phyloP scores from a whole-genome alignment of 2,329 filamentous ascomycete genomes.

The Westerdykella ornata region DNA sequence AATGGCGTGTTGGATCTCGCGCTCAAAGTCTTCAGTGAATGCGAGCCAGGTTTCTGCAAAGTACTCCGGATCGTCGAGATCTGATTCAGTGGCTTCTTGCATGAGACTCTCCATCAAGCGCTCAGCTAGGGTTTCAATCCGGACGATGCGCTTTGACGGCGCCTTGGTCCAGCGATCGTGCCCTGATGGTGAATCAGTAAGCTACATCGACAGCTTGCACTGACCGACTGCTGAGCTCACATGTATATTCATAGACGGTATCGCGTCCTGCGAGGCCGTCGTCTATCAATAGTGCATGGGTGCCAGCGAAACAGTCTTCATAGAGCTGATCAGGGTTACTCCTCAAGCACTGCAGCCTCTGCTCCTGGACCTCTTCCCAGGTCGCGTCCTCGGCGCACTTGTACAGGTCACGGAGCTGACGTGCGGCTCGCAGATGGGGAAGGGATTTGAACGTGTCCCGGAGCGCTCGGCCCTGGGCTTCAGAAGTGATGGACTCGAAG shows the following conservation, averaged over 20 bases:
- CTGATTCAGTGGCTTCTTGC: constrained; percentile 33
- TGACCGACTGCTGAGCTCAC: constrained; percentile 16
- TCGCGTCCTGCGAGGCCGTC: constrained; percentile 57
- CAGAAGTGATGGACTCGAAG: constrained; percentile 60
- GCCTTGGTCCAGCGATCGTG: constrained; percentile 56
- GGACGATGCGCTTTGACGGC: constrained; percentile 64
- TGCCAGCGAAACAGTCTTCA: constrained; percentile 60
- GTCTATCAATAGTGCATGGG: constrained; percentile 70
- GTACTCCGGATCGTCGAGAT: constrained; percentile 28
- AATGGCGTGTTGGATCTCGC: constrained; percentile 52
- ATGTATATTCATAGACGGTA: constrained; percentile 54
- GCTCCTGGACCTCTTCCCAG: constrained; percentile 52
- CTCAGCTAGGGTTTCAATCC: constrained; percentile 67
- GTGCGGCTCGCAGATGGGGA: constrained; percentile 62
- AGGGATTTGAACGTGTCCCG: constrained; percentile 56
- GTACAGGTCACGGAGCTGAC: constrained; percentile 60
- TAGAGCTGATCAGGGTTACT: constrained; percentile 51
- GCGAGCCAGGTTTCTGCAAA: constrained; percentile 36
- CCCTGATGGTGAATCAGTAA: background rate
- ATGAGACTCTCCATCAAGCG: constrained; percentile 51
- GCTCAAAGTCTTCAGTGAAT: constrained; percentile 48
- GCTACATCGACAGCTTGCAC: constrained; percentile 14
- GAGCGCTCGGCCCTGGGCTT: constrained; percentile 64
- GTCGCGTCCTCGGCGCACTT: constrained; percentile 51
- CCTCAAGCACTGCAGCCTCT: constrained; percentile 44